phyloP scores from a whole-genome alignment of 768 basidiomycete genomes.

The Termitomyces sp. region DNA sequence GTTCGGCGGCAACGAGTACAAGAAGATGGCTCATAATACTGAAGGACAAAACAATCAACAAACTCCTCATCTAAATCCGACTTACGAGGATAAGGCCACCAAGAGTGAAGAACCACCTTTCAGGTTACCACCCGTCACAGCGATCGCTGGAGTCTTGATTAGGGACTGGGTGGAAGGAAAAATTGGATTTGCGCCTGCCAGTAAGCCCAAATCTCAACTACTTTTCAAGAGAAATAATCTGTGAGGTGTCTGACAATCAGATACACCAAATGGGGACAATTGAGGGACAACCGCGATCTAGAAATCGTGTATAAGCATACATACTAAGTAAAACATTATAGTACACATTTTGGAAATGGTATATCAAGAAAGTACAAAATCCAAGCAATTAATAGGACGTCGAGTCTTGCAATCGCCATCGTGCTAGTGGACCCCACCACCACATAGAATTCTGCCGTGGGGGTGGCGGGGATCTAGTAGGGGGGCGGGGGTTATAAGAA shows the following conservation, averaged over 20 bases:
- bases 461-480: constrained; percentile 7
- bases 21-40: constrained; percentile 39
- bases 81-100: constrained; percentile 17
- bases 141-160: constrained; percentile 85
- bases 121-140: constrained; percentile 70
- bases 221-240: constrained; percentile 4
- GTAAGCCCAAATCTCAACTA: constrained; percentile 6
- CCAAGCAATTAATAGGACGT: constrained; percentile 51
- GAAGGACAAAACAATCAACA: constrained; percentile 29
- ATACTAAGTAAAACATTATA: constrained; percentile 7
- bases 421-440: constrained; percentile 79
- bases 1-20: constrained; percentile 47
- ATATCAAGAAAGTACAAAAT: constrained; percentile 6
- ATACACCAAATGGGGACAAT: not conserved
- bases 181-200: constrained; percentile 30
- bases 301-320: not conserved
- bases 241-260: constrained; percentile 2
- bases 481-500: not conserved
- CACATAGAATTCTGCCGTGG: constrained; percentile 45
- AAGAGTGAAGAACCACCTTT: constrained; percentile 49
- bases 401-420: constrained; percentile 76
- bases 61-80: constrained; percentile 11
- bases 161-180: constrained; percentile 73
- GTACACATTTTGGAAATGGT: constrained; percentile 8
- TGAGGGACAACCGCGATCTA: not conserved